Percentiles rank a stretch among this genome's conserved stretches.
Evolutionary conservation across 805 yeast species (phyloP).

Genomic region (Blastobotrys attinorum): DNA sequence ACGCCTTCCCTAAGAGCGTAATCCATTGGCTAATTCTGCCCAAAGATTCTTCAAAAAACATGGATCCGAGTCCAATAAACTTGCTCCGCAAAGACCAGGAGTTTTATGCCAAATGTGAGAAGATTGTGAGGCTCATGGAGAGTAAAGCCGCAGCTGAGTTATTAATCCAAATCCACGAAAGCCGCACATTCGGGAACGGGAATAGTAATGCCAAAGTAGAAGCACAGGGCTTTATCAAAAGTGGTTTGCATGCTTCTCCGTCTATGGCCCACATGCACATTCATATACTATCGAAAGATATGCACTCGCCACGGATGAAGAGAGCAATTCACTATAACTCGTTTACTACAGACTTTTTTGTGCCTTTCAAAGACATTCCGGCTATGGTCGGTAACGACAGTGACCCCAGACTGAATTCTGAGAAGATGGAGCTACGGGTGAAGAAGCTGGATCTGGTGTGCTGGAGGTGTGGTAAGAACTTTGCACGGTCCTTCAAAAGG

Average conservation of each 20-base stretch:
- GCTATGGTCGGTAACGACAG: slow-evolving; percentile 19
- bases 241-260: slow-evolving; percentile 67
- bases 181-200: slow-evolving; percentile 12
- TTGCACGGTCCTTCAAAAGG: slow-evolving; percentile 34
- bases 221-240: slow-evolving; percentile 29
- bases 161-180: slow-evolving; percentile 17
- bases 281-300: slow-evolving; percentile 64
- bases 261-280: slow-evolving; percentile 63
- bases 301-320: slow-evolving; percentile 47
- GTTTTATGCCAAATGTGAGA: slow-evolving; percentile 25
- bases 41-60: slow-evolving; percentile 30
- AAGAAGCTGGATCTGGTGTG: slow-evolving; percentile 35
- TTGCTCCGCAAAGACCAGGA: slow-evolving; percentile 35
- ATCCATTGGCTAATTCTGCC: slow-evolving; percentile 60
- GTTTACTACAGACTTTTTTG: slow-evolving; percentile 59
- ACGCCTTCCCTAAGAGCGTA: slow-evolving; percentile 54
- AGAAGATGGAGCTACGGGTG: slow-evolving; percentile 33
- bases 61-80: slow-evolving; percentile 43
- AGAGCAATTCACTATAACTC: slow-evolving; percentile 62
- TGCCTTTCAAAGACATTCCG: slow-evolving; percentile 45
- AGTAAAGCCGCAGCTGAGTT: slow-evolving; percentile 27
- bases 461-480: slow-evolving; percentile 35
- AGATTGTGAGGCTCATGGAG: slow-evolving; percentile 35
- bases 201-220: slow-evolving; percentile 3
- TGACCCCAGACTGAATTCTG: slow-evolving; percentile 26